These are phyloP conservation scores for Phytophthora litchii DNA, from an alignment of 352 stramenopile genomes.

Conservation along the genomic window DNA sequence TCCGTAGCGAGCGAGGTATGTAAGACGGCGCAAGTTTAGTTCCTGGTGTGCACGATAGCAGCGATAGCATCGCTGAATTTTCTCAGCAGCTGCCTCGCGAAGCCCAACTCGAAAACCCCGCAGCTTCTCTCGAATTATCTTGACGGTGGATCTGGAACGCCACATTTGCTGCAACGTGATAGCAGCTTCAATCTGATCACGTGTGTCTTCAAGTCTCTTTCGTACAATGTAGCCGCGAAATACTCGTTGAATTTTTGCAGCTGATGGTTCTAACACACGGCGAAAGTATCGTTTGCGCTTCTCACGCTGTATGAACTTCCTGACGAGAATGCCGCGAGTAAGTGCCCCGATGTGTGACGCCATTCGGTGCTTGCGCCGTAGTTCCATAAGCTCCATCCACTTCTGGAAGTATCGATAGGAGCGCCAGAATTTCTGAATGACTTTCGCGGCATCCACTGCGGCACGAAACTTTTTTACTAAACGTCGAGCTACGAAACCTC, in stretches of 20 bases:
- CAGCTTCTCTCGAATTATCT: slow-evolving; percentile 46
- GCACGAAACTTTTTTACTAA: slow-evolving; percentile 37
- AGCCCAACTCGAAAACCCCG: slow-evolving; percentile 48
- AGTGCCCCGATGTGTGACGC: slow-evolving; percentile 66
- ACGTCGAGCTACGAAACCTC: slow-evolving; percentile 61
- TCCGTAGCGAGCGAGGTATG: slow-evolving; percentile 48
- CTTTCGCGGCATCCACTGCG: slow-evolving; percentile 33
- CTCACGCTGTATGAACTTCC: slow-evolving; percentile 62
- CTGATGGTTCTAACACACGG: slow-evolving; percentile 52
- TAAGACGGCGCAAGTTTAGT: slow-evolving; percentile 46
- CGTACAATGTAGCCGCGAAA: slow-evolving; percentile 70
- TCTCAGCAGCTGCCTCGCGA: slow-evolving; percentile 41
- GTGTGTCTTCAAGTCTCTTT: slow-evolving; percentile 53
- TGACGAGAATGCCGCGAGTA: slow-evolving; percentile 61
- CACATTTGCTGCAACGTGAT: slow-evolving; percentile 83
- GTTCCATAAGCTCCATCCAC: slow-evolving; percentile 58
- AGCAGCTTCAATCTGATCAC: slow-evolving; percentile 67
- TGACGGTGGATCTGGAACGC: slow-evolving; percentile 50
- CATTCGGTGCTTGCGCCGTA: slow-evolving; percentile 57
- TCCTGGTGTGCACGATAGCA: slow-evolving; percentile 57
- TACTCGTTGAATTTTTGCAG: slow-evolving; percentile 65
- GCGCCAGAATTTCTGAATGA: slow-evolving; percentile 65
- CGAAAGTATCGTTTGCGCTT: slow-evolving; percentile 47
- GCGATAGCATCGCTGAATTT: slow-evolving; percentile 67
- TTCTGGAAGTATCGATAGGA: slow-evolving; percentile 48